phyloP scores from a whole-genome alignment of 148 eudicot genomes.

The Chenopodium formosanum region DNA sequence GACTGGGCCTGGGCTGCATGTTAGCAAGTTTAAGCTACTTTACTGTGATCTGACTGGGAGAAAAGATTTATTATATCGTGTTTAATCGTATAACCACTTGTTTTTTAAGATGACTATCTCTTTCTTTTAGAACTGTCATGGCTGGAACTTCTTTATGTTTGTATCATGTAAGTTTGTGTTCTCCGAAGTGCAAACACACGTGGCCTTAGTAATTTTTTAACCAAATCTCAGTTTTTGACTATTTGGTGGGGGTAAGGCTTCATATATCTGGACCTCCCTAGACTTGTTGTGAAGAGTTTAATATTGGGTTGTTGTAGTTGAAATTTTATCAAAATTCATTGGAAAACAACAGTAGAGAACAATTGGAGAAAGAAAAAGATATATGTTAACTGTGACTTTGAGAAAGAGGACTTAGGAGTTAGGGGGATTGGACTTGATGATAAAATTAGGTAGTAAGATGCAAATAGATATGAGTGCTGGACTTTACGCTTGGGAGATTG shows the following conservation, averaged over 20 bases:
- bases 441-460: neutral
- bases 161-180: too few species aligned
- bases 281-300: neutral
- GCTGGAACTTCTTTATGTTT: too few species aligned
- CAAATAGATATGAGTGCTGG: neutral
- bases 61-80: neutral
- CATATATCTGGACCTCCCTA: neutral
- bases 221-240: neutral
- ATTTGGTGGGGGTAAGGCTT: neutral
- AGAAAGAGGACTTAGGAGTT: neutral
- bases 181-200: too few species aligned
- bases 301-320: neutral
- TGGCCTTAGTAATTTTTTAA: neutral
- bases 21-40: neutral
- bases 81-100: neutral
- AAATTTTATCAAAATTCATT: neutral
- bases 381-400: neutral
- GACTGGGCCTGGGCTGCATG: neutral
- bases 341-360: neutral
- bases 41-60: neutral
- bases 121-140: too few species aligned
- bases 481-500: neutral
- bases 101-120: too few species aligned
- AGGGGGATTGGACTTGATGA: neutral
- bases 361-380: neutral